Evolutionary conservation across 306 rosid genomes (phyloP).

Genomic region (Ammopiptanthus mongolicus): DNA sequence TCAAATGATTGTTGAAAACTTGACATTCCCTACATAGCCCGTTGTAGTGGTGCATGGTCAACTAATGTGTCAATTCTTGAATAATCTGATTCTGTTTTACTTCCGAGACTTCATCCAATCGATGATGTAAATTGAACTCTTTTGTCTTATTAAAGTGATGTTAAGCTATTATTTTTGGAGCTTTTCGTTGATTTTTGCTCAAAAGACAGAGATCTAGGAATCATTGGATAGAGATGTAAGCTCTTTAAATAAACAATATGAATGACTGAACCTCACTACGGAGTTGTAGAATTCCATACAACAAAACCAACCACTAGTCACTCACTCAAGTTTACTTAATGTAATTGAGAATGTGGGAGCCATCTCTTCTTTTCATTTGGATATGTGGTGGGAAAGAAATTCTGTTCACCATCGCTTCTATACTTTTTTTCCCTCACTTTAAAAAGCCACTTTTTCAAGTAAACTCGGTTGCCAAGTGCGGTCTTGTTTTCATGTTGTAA

Average conservation of each 20-base stretch:
- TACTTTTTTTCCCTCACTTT: not conserved
- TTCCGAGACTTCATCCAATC: not conserved
- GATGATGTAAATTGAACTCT: not conserved
- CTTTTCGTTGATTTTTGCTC: constrained; percentile 27
- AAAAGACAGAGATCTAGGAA: constrained; percentile 42
- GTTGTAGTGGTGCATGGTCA: constrained; percentile 39
- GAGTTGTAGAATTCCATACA: constrained; percentile 10
- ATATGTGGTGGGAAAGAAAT: constrained; percentile 11
- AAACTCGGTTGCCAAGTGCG: constrained; percentile 15
- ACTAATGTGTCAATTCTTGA: constrained; percentile 46
- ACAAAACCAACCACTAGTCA: constrained; percentile 5
- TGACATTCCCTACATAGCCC: not conserved
- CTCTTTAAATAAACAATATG: constrained; percentile 4
- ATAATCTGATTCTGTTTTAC: constrained; percentile 16
- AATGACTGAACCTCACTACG: constrained; percentile 7
- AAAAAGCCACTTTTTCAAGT: constrained; percentile 8
- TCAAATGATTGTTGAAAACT: constrained; percentile 22
- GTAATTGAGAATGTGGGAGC: constrained; percentile 23
- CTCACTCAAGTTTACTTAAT: not conserved
- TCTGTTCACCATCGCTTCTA: not conserved
- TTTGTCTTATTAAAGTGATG: constrained; percentile 15
- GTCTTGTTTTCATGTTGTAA: constrained; percentile 24
- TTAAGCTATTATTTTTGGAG: constrained; percentile 13
- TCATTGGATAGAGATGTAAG: constrained; percentile 35
- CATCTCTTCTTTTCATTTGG: constrained; percentile 13